phyloP scores from a whole-genome alignment of 768 basidiomycete genomes.

The Trametes cinnabarina region DNA sequence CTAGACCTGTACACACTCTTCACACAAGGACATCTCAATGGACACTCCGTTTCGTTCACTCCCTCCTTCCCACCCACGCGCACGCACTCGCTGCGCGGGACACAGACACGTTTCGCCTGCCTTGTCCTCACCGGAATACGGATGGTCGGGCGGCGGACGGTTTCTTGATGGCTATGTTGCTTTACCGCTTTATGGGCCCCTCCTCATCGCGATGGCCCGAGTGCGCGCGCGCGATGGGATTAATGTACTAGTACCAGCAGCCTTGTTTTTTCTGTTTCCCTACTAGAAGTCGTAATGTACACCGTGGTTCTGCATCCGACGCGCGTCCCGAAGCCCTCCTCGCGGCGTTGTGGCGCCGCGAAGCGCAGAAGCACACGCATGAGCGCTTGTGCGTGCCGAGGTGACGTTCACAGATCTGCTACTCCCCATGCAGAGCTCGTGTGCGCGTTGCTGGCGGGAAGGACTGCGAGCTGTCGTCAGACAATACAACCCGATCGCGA shows the following conservation, averaged over 20 bases:
- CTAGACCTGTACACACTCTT: slow-evolving; percentile 30
- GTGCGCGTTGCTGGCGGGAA: not conserved
- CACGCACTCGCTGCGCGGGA: not conserved
- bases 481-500: too few species aligned
- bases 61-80: not conserved
- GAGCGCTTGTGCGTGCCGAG: not conserved
- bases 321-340: not conserved
- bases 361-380: not conserved
- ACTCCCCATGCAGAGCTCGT: not conserved
- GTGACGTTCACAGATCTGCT: not conserved
- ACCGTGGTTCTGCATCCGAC: not conserved
- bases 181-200: slow-evolving; percentile 11
- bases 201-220: slow-evolving; percentile 6
- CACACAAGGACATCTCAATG: slow-evolving; percentile 11
- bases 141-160: not conserved
- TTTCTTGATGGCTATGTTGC: not conserved
- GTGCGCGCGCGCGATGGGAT: slow-evolving; percentile 16
- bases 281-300: slow-evolving; percentile 18
- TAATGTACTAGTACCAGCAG: slow-evolving; percentile 19
- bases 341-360: slow-evolving; percentile 4
- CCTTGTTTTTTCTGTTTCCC: not conserved
- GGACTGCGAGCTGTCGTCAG: not conserved
- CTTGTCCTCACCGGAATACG: not conserved
- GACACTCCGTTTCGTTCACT: slow-evolving; percentile 6
- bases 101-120: not conserved